These are phyloP conservation scores for Colletotrichum godetiae DNA, from an alignment of 2,329 filamentous ascomycete species.

Conservation along the genomic window DNA sequence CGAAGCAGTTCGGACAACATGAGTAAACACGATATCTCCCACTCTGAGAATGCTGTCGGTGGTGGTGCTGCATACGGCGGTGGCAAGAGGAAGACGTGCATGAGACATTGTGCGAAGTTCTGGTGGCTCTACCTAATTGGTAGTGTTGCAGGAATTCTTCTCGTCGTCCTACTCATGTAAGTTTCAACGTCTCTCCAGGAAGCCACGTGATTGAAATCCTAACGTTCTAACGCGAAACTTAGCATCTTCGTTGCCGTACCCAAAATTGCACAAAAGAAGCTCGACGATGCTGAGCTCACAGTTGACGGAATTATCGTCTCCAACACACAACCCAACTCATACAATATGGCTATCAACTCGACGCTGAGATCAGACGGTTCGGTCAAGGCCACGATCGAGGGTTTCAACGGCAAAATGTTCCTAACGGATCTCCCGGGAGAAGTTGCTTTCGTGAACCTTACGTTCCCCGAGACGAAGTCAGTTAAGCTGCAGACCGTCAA, in stretches of 20 bases:
- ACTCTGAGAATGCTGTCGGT: constrained; percentile 47
- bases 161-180: constrained; percentile 71
- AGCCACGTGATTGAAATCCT: background rate
- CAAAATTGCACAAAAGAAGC: constrained; percentile 66
- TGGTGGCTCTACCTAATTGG: constrained; percentile 72
- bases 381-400: constrained; percentile 62
- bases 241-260: constrained; percentile 69
- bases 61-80: constrained; percentile 17
- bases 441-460: constrained; percentile 59
- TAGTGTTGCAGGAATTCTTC: constrained; percentile 59
- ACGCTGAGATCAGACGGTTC: constrained; percentile 63
- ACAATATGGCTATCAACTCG: constrained; percentile 66
- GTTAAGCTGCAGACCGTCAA: constrained; percentile 63
- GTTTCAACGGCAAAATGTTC: constrained; percentile 66
- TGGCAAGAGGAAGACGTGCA: constrained; percentile 52
- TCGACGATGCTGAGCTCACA: constrained; percentile 63
- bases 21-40: constrained; percentile 50
- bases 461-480: constrained; percentile 63
- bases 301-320: constrained; percentile 64
- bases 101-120: constrained; percentile 63
- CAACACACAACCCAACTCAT: constrained; percentile 55
- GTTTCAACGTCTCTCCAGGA: constrained; percentile 42
- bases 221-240: constrained; percentile 19
- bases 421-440: constrained; percentile 61
- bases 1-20: constrained; percentile 41